Percentiles rank a stretch among this genome's conserved stretches.
phyloP scores from a whole-genome alignment of 2,329 filamentous ascomycete species.

The Ophioceras dolichostomum region DNA sequence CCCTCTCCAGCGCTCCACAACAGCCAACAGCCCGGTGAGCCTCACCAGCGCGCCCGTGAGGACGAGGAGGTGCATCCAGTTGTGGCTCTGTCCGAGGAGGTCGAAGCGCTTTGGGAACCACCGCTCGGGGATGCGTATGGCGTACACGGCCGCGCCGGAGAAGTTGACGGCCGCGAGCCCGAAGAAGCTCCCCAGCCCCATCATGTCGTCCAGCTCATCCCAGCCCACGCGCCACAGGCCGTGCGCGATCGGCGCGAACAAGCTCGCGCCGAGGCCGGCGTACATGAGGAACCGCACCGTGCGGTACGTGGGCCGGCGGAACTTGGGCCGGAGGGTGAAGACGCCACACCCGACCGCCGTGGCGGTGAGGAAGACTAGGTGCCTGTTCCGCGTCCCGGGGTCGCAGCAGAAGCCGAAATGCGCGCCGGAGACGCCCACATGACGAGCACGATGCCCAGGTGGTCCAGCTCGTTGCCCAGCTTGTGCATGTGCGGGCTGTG shows the following conservation, averaged over 20 bases:
- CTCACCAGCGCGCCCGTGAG: slow-evolving; percentile 1
- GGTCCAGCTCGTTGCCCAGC: slow-evolving; percentile 16
- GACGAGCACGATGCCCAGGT: slow-evolving; percentile 17
- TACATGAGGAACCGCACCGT: slow-evolving; percentile 12
- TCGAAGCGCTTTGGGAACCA: slow-evolving; percentile 16
- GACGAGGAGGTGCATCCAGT: slow-evolving; percentile 12
- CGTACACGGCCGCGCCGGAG: slow-evolving; percentile 14
- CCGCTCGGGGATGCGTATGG: slow-evolving; percentile 14
- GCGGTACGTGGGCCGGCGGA: slow-evolving; percentile 13
- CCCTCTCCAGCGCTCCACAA: not conserved
- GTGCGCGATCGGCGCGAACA: slow-evolving; percentile 13
- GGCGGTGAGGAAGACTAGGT: slow-evolving; percentile 10
- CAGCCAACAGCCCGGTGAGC: not conserved
- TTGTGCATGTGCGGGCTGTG: slow-evolving; percentile 15
- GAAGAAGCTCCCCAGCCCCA: slow-evolving; percentile 14
- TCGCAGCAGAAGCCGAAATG: slow-evolving; percentile 15
- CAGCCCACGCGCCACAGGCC: slow-evolving; percentile 9
- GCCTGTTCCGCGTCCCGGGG: slow-evolving; percentile 6
- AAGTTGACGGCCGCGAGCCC: slow-evolving; percentile 16
- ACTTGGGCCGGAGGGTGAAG: slow-evolving; percentile 14
- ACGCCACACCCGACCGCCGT: slow-evolving; percentile 13
- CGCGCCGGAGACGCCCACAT: slow-evolving; percentile 13
- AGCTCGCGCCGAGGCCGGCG: slow-evolving; percentile 11
- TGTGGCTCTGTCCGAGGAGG: slow-evolving; percentile 14
- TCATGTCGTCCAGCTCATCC: slow-evolving; percentile 8